Evolutionary conservation across 163 green algal genomes (phyloP), one percentile per base, ranked within the genome.

Genomic region (Chlorella variabilis): DNA sequence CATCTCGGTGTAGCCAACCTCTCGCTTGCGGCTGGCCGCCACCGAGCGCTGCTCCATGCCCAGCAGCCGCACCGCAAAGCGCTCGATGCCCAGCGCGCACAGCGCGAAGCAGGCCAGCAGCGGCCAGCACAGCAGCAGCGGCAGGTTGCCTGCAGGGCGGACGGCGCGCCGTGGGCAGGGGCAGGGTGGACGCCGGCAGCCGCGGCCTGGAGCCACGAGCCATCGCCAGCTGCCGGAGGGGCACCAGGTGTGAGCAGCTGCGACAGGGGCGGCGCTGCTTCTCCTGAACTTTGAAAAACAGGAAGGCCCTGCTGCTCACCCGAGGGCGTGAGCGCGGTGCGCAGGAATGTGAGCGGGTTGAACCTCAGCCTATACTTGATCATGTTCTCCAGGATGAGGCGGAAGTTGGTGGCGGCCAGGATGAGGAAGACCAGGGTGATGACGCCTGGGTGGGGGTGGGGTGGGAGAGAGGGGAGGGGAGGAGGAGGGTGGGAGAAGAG

Each of bases 351-450:
- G 51, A 94, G 39, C 0, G 94, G 93, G 81, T 94, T 95, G 65
- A 93, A 86, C 33, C 90, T 85, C 51, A 95, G 74, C 13, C 95
- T 93, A 80, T 98, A 97, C 88, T 97, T 97, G 65, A 97, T 84
- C 41, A 97, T 84, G 87, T 99, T 99, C 86, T 99, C 96, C 38
- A 98, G 84, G 39, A 98, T 94, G 20, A 98, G 88, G 29, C 96
- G 90, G 61, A 92, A 92, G 85, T 98, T 98, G 63, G 93, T 92
- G 1, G 91, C 88, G 9, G 95, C 48, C 70, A 99, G 82, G 13
- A 98, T 87, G 42, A 99, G 90, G 17, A 93, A 83, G 15, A 85
- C 84, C 21, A 98, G 85, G 75, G 95, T 98, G 54, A 96, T 83
- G 54, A 98, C 51, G 21, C 95, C 94, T 71, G 83, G 23, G 21